Percentiles rank a stretch among this genome's conserved stretches.
Evolutionary conservation across 495 filamentous ascomycete species (phyloP).

Genomic region (Penicillium salamii): DNA sequence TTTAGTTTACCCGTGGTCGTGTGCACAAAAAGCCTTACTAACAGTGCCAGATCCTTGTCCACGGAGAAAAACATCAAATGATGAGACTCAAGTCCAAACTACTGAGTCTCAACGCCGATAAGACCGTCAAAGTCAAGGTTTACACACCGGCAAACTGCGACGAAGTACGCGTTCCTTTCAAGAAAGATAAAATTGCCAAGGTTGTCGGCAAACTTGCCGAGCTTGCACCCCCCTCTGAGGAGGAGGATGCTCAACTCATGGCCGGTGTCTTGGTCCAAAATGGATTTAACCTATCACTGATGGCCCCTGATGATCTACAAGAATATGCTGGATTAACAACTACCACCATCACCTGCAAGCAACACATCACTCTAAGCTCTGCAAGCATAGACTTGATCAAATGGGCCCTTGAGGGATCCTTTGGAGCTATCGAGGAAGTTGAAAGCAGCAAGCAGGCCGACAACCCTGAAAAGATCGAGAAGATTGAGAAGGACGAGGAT

Average conservation of each 20-base stretch:
- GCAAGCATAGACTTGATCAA: constrained; percentile 87
- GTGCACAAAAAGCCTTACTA: neutral
- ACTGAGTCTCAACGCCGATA: constrained; percentile 81
- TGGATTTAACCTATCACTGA: constrained; percentile 91
- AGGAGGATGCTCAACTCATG: constrained; percentile 58
- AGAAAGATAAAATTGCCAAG: constrained; percentile 91
- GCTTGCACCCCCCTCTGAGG: constrained; percentile 59
- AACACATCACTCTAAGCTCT: constrained; percentile 77
- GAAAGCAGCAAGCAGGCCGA: constrained; percentile 33
- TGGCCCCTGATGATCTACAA: constrained; percentile 92
- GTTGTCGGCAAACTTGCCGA: constrained; percentile 92
- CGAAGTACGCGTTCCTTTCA: constrained; percentile 92
- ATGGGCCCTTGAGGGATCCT: constrained; percentile 93
- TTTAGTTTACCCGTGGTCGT: constrained; percentile 10
- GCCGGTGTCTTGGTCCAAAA: constrained; percentile 92
- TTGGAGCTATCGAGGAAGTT: constrained; percentile 78
- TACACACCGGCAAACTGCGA: constrained; percentile 93
- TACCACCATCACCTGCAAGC: constrained; percentile 87
- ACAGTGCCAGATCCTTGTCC: constrained; percentile 74
- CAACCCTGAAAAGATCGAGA: constrained; percentile 34
- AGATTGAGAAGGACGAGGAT: neutral
- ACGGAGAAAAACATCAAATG: constrained; percentile 98
- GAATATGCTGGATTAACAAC: constrained; percentile 96
- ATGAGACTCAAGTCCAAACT: constrained; percentile 92
- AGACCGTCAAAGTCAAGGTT: constrained; percentile 78